Conservation (phyloP, 371 early-diverging fungal genomes). For the Mortierella sp. region DNA sequence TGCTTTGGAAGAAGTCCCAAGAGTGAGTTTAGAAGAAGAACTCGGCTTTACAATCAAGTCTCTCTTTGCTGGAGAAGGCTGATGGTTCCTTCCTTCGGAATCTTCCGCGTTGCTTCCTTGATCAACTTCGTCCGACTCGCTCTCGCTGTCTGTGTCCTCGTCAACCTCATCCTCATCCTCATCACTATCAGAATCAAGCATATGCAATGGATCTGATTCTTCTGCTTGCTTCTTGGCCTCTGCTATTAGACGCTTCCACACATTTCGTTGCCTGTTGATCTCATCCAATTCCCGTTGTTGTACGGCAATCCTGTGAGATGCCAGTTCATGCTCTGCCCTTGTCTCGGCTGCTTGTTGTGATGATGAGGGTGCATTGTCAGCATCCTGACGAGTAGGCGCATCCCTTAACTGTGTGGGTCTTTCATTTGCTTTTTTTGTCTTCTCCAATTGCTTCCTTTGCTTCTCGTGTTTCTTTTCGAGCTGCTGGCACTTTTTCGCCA, state of each 20-base stretch:
- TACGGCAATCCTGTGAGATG: not conserved
- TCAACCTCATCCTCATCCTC: constrained; percentile 9
- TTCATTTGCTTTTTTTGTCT: constrained; percentile 22
- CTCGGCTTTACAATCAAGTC: not conserved
- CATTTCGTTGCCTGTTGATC: constrained; percentile 16
- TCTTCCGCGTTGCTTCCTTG: not conserved
- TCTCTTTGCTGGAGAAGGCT: not conserved
- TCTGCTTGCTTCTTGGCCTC: constrained; percentile 12
- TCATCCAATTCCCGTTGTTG: constrained; percentile 22
- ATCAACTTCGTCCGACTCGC: constrained; percentile 5
- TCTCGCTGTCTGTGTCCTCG: constrained; percentile 5
- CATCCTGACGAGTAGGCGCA: no score
- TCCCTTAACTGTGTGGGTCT: constrained; percentile 8
- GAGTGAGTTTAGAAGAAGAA: not conserved
- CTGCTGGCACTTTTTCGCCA: not conserved
- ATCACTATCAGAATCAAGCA: constrained; percentile 26
- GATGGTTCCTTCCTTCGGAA: no score
- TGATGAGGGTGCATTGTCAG: not conserved
- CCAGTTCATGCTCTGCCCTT: constrained; percentile 1
- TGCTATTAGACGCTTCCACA: constrained; percentile 10
- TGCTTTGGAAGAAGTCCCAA: constrained; percentile 5
- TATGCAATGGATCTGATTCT: constrained; percentile 16
- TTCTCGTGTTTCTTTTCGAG: constrained; percentile 29
- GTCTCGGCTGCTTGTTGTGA: not conserved
- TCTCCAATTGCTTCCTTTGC: constrained; percentile 18